A percentile compares a stretch with the other conserved stretches of the same genome.
phyloP scores from a whole-genome alignment of 371 early-diverging fungal species.

The Actinomortierella ambigua region DNA sequence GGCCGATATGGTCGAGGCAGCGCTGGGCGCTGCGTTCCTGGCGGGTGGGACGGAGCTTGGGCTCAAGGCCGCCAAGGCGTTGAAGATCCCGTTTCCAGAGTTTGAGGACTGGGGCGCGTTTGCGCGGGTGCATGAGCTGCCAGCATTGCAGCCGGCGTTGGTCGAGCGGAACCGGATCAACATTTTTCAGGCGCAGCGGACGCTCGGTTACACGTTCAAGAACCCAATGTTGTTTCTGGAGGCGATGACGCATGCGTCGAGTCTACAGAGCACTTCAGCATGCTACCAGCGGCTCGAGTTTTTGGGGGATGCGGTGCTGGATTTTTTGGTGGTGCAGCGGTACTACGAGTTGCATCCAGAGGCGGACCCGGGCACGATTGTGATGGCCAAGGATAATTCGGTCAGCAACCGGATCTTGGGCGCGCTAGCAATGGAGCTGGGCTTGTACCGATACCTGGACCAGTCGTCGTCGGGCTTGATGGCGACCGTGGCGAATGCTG shows the following conservation, averaged over 20 bases:
- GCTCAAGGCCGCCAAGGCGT: conserved; percentile 58
- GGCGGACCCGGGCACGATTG: conserved; percentile 71
- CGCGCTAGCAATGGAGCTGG: conserved; percentile 65
- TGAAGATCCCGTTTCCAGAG: conserved; percentile 64
- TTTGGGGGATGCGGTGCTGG: conserved; percentile 93
- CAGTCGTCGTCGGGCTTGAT: conserved; percentile 64
- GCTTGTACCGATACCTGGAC: conserved; percentile 68
- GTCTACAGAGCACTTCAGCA: conserved; percentile 55
- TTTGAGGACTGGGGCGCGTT: conserved; percentile 59
- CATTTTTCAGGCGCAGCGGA: conserved; percentile 49
- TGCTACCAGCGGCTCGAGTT: conserved; percentile 95
- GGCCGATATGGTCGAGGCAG: conserved; percentile 91
- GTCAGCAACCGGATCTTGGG: conserved; percentile 88
- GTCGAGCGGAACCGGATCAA: conserved; percentile 2
- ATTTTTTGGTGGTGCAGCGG: conserved; percentile 77
- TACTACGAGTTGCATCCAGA: conserved; percentile 65
- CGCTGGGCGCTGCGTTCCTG: conserved; percentile 81
- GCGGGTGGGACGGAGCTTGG: conserved; percentile 69
- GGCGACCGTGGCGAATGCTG: conserved; percentile 55
- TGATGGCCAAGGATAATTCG: conserved; percentile 81
- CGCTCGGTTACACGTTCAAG: conserved; percentile 75
- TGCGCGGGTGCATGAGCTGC: conserved; percentile 1
- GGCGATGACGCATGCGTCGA: conserved; percentile 88
- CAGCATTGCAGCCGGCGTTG: background rate
- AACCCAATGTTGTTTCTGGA: conserved; percentile 68